Conservation (phyloP, 2,329 filamentous ascomycete genomes). For the Fusarium torreyae region DNA sequence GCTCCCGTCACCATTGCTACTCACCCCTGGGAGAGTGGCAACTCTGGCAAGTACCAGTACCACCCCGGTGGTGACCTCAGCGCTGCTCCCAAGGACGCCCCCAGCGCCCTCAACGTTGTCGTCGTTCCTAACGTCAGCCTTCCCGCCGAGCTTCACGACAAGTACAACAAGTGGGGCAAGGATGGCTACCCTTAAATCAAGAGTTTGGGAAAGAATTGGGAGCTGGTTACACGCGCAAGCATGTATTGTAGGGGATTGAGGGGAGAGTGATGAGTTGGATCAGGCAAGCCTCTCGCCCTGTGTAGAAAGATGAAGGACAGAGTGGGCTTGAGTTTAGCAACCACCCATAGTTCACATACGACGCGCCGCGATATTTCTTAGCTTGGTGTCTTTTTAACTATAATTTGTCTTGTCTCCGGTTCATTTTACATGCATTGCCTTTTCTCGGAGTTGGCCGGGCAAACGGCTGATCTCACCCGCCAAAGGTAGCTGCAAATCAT, state of each 20-base stretch:
- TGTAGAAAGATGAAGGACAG: slow-evolving; percentile 46
- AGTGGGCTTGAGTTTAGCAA: slow-evolving; percentile 45
- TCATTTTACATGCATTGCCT: slow-evolving; percentile 2
- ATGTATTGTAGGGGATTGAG: slow-evolving; percentile 30
- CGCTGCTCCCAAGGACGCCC: slow-evolving; percentile 86
- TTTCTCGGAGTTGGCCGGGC: slow-evolving; percentile 2
- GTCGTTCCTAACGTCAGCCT: slow-evolving; percentile 94
- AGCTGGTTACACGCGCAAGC: slow-evolving; percentile 33
- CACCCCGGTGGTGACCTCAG: slow-evolving; percentile 87
- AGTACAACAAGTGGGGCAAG: slow-evolving; percentile 99
- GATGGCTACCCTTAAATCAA: slow-evolving; percentile 80
- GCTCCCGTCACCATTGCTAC: slow-evolving; percentile 80
- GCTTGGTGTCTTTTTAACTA: slow-evolving; percentile 44
- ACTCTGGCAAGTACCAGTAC: slow-evolving; percentile 80
- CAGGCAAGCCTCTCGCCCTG: slow-evolving; percentile 19
- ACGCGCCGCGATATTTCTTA: slow-evolving; percentile 43
- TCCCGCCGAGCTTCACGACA: slow-evolving; percentile 93
- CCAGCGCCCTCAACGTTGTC: slow-evolving; percentile 94
- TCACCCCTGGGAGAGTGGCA: slow-evolving; percentile 91
- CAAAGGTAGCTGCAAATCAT: slow-evolving; percentile 3
- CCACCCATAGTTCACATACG: slow-evolving; percentile 46
- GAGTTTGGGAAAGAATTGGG: slow-evolving; percentile 13
- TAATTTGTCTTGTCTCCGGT: slow-evolving; percentile 27
- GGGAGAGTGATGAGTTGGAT: slow-evolving; percentile 29
- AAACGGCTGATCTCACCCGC: slow-evolving; percentile 6